Conservation (phyloP, 208 protist genomes). For the Angomonas desouzai region DNA sequence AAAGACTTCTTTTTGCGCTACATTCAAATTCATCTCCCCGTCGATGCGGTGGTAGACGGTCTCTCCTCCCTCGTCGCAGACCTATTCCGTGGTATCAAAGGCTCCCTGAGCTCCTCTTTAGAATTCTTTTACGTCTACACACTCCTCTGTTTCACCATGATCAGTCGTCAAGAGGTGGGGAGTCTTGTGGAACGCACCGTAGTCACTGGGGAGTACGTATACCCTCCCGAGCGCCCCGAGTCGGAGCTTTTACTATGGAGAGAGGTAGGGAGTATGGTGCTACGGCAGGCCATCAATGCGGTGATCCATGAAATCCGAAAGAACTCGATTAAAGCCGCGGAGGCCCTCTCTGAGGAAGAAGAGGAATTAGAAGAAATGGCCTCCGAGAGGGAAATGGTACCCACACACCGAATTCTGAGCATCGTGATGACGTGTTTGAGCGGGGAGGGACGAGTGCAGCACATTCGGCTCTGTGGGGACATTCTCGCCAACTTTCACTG, state of each 20-base stretch:
- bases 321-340: conserved; percentile 7
- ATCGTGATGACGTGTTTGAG: conserved; percentile 22
- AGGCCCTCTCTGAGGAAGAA: neutral
- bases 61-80: conserved; percentile 61
- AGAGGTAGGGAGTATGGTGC: conserved; percentile 1
- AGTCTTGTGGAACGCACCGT: neutral
- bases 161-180: conserved; percentile 13
- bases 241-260: neutral
- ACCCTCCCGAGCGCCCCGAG: conserved; percentile 3
- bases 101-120: conserved; percentile 74
- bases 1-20: conserved; percentile 31
- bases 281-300: conserved; percentile 1
- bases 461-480: conserved; percentile 38
- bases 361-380: neutral
- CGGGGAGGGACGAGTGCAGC: conserved; percentile 7
- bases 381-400: conserved; percentile 18
- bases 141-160: conserved; percentile 41
- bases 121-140: conserved; percentile 59
- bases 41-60: conserved; percentile 65
- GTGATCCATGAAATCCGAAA: conserved; percentile 11
- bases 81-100: conserved; percentile 78
- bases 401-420: conserved; percentile 53
- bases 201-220: neutral
- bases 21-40: conserved; percentile 29
- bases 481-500: conserved; percentile 39